Evolutionary conservation across 129 eudicot genomes (phyloP), one percentile per base, ranked within the genome.

Genomic region (Gnaphalium uliginosum): DNA sequence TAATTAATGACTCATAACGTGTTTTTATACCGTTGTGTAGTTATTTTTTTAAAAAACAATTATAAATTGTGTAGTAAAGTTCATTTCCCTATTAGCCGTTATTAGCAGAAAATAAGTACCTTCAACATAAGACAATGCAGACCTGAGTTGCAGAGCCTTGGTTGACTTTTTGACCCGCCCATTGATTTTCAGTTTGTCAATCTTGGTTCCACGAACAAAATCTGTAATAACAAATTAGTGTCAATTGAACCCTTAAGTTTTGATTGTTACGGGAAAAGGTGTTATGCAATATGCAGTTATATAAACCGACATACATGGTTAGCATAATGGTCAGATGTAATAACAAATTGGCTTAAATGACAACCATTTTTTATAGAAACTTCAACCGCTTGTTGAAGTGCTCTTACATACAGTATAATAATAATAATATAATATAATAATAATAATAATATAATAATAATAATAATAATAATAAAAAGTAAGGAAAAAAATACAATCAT

Each of bases 41-140:
- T 43, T 43, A 5, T 4, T 19, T 27, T 37, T 29, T 35, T 10
- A 59, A 8, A 73, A 21, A 61, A 5, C 25, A 37, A 61, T 22
- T 26, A 57, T 74, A 30, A 65, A 61, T 18, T 41, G 8, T 13
- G 25, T 26, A n/a, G 39, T 37, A 25, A 41, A 27, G 43, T 24
- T 60, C 23, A 66, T 65, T 46, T 50, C 71, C 14, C 24, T 11
- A 39, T 41, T 39, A 26, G 13, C 51, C 69, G 32, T 27, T 17
- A 53, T 54, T 53, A 66, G 65, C 66, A 71, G 17, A 61, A n/a
- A 46, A 65, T 32, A 25, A 53, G 75, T 79, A 80, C 83, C 83
- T 80, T 80, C 79, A 74, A 80, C 79, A 66, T 9, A 69, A 46
- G 83, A 73, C 64, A 73, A 74, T 6, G 79, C 78, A 67, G 83